These are phyloP conservation scores for Apiosordaria backusii DNA, from an alignment of 495 filamentous ascomycete genomes.

Conservation along the genomic window DNA sequence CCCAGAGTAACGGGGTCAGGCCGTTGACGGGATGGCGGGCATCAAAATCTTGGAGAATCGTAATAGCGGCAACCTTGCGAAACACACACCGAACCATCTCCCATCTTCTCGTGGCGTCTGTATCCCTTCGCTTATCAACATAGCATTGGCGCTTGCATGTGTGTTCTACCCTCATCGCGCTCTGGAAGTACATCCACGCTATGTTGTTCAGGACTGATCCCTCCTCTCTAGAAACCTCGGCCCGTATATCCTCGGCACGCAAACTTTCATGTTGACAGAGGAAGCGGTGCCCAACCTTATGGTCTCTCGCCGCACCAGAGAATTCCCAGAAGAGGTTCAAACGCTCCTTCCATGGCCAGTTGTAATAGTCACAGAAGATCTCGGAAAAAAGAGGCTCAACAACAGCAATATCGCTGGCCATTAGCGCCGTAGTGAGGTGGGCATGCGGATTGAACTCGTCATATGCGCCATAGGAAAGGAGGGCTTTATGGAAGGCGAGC, in stretches of 20 bases:
- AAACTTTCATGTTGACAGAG: background rate
- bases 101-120: background rate
- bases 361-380: background rate
- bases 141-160: background rate
- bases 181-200: background rate
- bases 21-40: background rate
- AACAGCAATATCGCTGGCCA: background rate
- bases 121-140: background rate
- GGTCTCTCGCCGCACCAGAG: background rate
- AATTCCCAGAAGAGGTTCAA: background rate
- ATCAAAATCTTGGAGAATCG: background rate
- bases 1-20: background rate
- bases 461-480: background rate
- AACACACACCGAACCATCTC: background rate
- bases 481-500: background rate
- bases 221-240: background rate
- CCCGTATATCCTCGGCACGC: background rate
- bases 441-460: background rate
- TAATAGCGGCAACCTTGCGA: background rate
- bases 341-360: background rate
- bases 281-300: background rate
- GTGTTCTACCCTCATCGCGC: background rate
- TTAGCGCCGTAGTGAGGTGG: background rate
- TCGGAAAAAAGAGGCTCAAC: background rate
- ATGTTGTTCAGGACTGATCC: background rate